Evolutionary conservation across 306 rosid genomes (phyloP).

Genomic region (Prunus dulcis): DNA sequence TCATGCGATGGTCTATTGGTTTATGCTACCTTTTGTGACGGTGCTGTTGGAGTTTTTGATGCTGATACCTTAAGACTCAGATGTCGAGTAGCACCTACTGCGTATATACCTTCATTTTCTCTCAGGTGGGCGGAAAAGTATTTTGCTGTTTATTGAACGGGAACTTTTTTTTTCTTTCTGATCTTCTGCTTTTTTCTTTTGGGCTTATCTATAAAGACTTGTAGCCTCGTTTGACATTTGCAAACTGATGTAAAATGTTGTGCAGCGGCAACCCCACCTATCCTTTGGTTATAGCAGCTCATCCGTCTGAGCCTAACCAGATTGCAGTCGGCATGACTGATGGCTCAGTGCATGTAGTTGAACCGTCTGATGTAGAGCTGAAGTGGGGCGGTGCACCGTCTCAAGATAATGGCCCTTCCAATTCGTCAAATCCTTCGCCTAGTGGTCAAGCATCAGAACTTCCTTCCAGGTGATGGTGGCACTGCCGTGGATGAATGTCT

Average conservation of each 20-base stretch:
- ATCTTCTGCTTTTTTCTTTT: neutral
- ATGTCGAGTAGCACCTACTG: conserved; percentile 40
- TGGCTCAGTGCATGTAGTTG: conserved; percentile 33
- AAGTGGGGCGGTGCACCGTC: conserved; percentile 37
- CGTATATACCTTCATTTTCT: conserved; percentile 38
- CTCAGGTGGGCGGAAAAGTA: conserved; percentile 22
- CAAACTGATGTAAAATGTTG: conserved; percentile 1
- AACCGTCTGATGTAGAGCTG: conserved; percentile 31
- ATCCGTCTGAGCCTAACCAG: conserved; percentile 45
- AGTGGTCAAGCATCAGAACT: conserved; percentile 43
- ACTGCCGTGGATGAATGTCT: neutral
- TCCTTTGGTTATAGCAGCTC: conserved; percentile 42
- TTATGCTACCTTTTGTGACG: conserved; percentile 32
- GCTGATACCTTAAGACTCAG: conserved; percentile 40
- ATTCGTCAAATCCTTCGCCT: conserved; percentile 44
- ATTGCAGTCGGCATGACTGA: conserved; percentile 42
- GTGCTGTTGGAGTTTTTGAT: conserved; percentile 41
- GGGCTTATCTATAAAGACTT: neutral
- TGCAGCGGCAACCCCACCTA: conserved; percentile 23
- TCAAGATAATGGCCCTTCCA: conserved; percentile 44
- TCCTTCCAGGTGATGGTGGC: conserved; percentile 30
- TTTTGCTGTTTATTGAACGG: neutral
- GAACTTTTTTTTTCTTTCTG: neutral
- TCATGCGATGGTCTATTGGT: conserved; percentile 42
- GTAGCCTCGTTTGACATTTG: neutral